Evolutionary conservation across 2,329 filamentous ascomycete species (phyloP).

Genomic region (Trichophyton simii): DNA sequence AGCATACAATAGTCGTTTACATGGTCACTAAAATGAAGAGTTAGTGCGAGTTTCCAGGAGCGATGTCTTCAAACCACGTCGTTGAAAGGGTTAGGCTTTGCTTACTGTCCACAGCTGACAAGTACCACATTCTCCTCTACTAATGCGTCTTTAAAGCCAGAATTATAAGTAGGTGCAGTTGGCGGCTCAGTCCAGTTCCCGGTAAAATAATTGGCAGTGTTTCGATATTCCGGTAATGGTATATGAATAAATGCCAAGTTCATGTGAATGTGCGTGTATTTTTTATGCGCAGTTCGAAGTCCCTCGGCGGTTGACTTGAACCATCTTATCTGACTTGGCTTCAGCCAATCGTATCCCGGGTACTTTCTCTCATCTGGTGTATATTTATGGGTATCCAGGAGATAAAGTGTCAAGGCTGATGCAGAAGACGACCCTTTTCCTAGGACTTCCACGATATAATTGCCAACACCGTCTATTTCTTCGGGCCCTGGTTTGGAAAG

Average conservation of each 20-base stretch:
- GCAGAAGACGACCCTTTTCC: conserved; percentile 70
- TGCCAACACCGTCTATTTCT: conserved; percentile 79
- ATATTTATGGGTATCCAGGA: conserved; percentile 87
- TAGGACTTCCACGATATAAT: conserved; percentile 85
- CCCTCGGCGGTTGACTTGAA: conserved; percentile 66
- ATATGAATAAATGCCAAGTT: conserved; percentile 97
- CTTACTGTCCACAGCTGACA: conserved; percentile 82
- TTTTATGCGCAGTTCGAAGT: conserved; percentile 62
- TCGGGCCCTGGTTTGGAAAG: conserved; percentile 72
- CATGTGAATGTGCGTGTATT: conserved; percentile 87
- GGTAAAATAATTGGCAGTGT: conserved; percentile 45
- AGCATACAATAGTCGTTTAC: conserved; percentile 93
- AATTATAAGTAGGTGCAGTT: conserved; percentile 80
- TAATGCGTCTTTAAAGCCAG: conserved; percentile 81
- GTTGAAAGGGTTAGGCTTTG: conserved; percentile 15
- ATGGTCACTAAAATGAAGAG: conserved; percentile 53
- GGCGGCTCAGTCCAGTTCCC: conserved; percentile 72
- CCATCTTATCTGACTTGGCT: conserved; percentile 87
- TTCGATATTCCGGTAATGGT: conserved; percentile 76
- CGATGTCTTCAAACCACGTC: not conserved
- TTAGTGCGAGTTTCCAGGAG: not conserved
- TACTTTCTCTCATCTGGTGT: conserved; percentile 79
- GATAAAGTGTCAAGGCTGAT: conserved; percentile 81
- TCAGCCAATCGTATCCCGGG: conserved; percentile 95
- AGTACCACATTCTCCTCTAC: conserved; percentile 74